Evolutionary conservation across 164 flowering plant genomes (phyloP).

Genomic region (Sextonia rubra): DNA sequence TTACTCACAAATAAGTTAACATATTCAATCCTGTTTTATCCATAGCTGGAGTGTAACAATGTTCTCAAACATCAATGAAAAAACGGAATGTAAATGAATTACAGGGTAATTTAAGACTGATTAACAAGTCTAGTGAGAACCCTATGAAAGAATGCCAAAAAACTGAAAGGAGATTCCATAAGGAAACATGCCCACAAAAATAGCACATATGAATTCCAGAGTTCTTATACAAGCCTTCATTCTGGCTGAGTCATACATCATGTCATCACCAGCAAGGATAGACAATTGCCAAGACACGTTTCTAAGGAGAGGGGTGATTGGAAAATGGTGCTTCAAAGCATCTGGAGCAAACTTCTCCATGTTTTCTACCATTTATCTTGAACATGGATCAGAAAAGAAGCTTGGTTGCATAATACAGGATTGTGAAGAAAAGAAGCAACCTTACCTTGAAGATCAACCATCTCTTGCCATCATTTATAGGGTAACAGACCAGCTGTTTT

Average conservation of each 20-base stretch:
- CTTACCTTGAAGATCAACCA: not conserved
- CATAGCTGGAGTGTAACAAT: no score
- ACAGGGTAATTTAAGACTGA: no score
- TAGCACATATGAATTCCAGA: constrained; percentile 1
- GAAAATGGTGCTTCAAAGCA: not conserved
- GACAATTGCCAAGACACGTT: not conserved
- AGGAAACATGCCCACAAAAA: no score
- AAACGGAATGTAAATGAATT: no score
- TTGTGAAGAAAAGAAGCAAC: constrained; percentile 6
- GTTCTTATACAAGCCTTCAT: constrained; percentile 9
- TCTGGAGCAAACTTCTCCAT: constrained; percentile 12
- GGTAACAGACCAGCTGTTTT: not conserved
- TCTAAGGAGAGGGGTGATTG: not conserved
- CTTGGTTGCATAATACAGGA: constrained; percentile 3
- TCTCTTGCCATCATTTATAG: constrained; percentile 2
- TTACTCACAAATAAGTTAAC: no score
- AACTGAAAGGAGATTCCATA: no score
- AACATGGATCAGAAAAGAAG: constrained; percentile 6
- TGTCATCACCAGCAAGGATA: constrained; percentile 1
- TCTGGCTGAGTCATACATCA: constrained; percentile 11
- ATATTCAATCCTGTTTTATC: no score
- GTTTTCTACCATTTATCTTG: constrained; percentile 6
- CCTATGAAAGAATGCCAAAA: no score
- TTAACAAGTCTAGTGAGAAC: no score
- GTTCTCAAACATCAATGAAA: no score